Evolutionary conservation across 2,329 filamentous ascomycete species (phyloP), one percentile per base, ranked within the genome.

Genomic region (Fusarium fracticaudum): DNA sequence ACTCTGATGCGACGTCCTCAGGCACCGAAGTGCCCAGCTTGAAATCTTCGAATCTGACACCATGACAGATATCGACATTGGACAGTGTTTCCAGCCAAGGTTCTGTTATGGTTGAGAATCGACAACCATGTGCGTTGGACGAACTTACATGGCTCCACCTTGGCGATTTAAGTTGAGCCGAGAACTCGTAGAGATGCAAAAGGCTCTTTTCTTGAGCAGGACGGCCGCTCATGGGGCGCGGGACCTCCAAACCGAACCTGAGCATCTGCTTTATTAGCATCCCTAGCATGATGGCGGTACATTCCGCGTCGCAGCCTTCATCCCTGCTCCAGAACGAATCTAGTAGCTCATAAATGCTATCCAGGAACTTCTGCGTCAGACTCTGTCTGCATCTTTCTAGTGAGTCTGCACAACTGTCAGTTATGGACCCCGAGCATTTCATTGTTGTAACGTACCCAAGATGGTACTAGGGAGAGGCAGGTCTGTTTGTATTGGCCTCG

Each of bases 381-480:
- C 0, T 2, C 3, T 37, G n/a, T 37, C 33, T 37, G 1, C 6
- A 8, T 11, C 0, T 12, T 12, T 53, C 31, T 12, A 53, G 2
- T 6, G 8, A 37, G 11, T 22, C 50, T 53, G 0, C n/a, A 24
- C 12, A 0, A 0, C 3, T 10, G n/a, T 51, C 7, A 35, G 48
- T 10, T 4, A 24, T 47, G 4, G 0, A 4, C 24, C 5, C 8
- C 8, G 8, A 22, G 24, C 12, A 3, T 0, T 45, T 22, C 6
- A 7, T 31, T 50, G 7, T n/a, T 17, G 10, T 3, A 26, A 22
- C 9, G 17, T 12, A 22, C 50, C n/a, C 4, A 53, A 2, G 13
- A 53, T 54, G 2, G 0, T 6, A 22, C 33, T 22, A 8, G 33
- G 50, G 0, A 54, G 8, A 1, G 24, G 50, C 0, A 54, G 2